Evolutionary conservation across 257 asterid species (phyloP).

Genomic region (Solanum ossicruentum): DNA sequence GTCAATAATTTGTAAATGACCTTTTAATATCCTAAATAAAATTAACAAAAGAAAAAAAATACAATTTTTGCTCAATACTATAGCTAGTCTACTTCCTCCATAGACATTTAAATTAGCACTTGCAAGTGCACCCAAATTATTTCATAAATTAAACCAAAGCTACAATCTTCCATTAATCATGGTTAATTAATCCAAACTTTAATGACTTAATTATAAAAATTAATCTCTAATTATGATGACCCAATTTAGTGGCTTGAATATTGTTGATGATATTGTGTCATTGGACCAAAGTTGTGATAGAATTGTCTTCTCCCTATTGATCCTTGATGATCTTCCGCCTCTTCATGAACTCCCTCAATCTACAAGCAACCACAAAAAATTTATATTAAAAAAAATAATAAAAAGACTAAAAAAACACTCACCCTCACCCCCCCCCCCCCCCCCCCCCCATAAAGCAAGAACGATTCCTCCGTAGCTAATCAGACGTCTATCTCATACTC

Average conservation of each 20-base stretch:
- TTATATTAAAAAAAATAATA: neutral
- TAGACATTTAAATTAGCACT: neutral
- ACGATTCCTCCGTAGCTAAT: neutral
- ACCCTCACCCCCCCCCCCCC: neutral
- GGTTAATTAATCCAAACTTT: neutral
- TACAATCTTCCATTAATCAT: neutral
- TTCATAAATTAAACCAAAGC: neutral
- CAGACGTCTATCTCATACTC: neutral
- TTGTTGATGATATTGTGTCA: conserved; percentile 8
- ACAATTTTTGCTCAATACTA: neutral
- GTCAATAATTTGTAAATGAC: neutral
- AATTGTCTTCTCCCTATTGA: conserved; percentile 16
- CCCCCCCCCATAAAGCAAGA: neutral
- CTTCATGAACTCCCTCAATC: conserved; percentile 48
- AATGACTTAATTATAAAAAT: neutral
- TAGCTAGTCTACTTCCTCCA: neutral
- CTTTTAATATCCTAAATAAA: neutral
- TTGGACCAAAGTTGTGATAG: conserved; percentile 26
- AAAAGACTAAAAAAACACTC: neutral
- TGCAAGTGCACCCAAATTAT: neutral
- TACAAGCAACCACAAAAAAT: neutral
- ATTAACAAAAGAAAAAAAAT: neutral
- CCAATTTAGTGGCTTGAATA: conserved; percentile 25
- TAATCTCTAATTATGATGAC: neutral
- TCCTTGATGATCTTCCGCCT: conserved; percentile 28